Base-by-base conservation (phyloP, 2,329 filamentous ascomycete species). In the Rosellinia necatrix region DNA sequence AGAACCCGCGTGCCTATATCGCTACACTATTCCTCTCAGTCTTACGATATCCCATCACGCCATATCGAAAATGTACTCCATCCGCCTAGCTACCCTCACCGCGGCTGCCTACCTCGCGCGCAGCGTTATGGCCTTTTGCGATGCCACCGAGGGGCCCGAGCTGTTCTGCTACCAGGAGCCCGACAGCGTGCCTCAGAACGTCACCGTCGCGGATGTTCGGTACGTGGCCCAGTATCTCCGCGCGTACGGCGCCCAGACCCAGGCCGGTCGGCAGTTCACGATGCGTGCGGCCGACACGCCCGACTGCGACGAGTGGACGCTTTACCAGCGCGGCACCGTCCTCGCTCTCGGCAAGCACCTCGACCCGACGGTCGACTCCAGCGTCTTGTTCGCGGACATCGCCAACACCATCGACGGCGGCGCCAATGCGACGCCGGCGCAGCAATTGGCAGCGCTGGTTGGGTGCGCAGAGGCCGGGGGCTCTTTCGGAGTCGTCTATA, bases 351-450 rank as follows among this genome's bases (percentile, higher is more conserved):
- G 40, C 27, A 63, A 61, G 51, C 63, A 66, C 41, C 44, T 65
- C 15, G 24, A 66, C 15, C 34, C 32, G 35, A 29, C 53, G 1
- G 37, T 49, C 25, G 12, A 64, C 30, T 59, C 63, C 13, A 62
- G 49, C 22, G 61, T 69, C 9, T 58, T 67, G 2, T 68, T 62
- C 42, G 51, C 55, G 3, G 66, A 69, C 17, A 64, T 70, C 27
- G 68, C 68, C 17, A 54, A 41, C 42, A 66, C 66, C 34, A 70
- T 71, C 21, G 66, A 69, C 38, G 64, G 65, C 21, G 66, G 51
- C 6, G 34, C 30, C 30, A 34, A 15, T n/a, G 46, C 49, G 3
- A 55, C 43, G 3, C 15, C 42, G 12, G 40, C 27, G 3, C 41
- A 53, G 19, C 37, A 42, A 17, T 32, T 25, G 5, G 32, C 24